These are phyloP conservation scores for Arxiozyma telluris DNA, from an alignment of 1,139 yeast genomes.

Conservation along the genomic window DNA sequence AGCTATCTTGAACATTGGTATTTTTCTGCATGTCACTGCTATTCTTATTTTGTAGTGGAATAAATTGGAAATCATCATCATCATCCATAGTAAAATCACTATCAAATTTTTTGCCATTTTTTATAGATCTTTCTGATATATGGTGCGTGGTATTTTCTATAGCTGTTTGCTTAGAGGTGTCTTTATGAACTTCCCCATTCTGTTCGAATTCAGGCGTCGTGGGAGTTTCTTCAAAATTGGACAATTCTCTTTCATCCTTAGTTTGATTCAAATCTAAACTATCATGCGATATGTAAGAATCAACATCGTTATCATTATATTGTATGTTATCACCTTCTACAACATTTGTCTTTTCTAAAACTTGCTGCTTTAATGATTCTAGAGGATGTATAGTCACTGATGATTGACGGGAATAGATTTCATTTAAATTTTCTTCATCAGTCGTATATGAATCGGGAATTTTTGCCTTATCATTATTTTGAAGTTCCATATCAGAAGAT, in stretches of 20 bases:
- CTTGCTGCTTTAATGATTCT: neutral
- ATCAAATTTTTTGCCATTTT: neutral
- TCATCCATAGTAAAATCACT: neutral
- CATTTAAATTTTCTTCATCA: neutral
- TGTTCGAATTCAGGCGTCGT: neutral
- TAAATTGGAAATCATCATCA: conserved; percentile 11
- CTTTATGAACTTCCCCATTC: no score
- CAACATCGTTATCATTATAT: neutral
- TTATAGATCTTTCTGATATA: neutral
- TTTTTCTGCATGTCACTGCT: neutral
- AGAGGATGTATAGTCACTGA: neutral
- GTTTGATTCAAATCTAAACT: neutral
- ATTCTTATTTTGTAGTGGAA: conserved; percentile 6
- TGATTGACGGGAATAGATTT: neutral
- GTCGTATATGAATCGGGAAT: neutral
- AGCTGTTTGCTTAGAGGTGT: neutral
- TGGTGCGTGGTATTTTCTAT: neutral
- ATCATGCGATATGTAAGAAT: neutral
- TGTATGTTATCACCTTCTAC: neutral
- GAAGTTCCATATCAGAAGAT: neutral
- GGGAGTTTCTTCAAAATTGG: neutral
- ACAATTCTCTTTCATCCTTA: neutral
- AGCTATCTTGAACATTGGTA: neutral
- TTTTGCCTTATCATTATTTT: neutral
- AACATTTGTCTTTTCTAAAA: neutral